These are phyloP conservation scores for Aegilops speltoides DNA, from an alignment of 176 grass and related monocot species.

Conservation along the genomic window DNA sequence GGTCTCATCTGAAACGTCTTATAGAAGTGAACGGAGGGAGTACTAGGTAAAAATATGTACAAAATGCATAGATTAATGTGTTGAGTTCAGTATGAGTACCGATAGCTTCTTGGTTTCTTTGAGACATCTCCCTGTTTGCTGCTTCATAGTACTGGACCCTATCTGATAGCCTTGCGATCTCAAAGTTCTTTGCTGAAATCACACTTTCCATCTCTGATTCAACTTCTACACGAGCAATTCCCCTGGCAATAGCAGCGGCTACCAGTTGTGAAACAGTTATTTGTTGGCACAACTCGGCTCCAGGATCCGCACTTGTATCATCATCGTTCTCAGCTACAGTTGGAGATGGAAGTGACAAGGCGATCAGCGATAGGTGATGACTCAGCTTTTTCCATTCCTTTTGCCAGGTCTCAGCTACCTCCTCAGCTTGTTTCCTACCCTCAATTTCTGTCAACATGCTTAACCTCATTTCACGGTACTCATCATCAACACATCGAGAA, in stretches of 20 bases:
- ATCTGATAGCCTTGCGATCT: slow-evolving; percentile 87
- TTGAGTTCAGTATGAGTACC: slow-evolving; percentile 55
- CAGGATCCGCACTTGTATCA: slow-evolving; percentile 61
- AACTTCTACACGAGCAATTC: slow-evolving; percentile 61
- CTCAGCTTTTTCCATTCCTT: slow-evolving; percentile 74
- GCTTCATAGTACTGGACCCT: slow-evolving; percentile 96
- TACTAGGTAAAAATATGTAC: neutral
- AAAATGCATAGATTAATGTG: neutral
- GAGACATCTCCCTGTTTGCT: slow-evolving; percentile 95
- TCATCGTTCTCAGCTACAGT: slow-evolving; percentile 40
- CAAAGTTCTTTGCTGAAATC: slow-evolving; percentile 83
- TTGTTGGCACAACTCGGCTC: slow-evolving; percentile 70
- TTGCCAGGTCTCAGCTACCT: slow-evolving; percentile 65
- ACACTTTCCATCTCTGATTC: slow-evolving; percentile 68
- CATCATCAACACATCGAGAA: slow-evolving; percentile 48
- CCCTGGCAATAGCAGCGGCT: slow-evolving; percentile 55
- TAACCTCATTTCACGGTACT: slow-evolving; percentile 75
- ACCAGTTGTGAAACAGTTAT: slow-evolving; percentile 79
- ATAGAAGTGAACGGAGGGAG: too few relatives aligned
- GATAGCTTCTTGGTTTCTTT: slow-evolving; percentile 96
- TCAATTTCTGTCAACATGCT: slow-evolving; percentile 82
- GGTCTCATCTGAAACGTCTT: too few relatives aligned
- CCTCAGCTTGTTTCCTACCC: slow-evolving; percentile 82
- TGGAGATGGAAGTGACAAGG: slow-evolving; percentile 58
- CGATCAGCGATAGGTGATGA: slow-evolving; percentile 63